These are phyloP conservation scores for Penicillium sp. DNA, from an alignment of 2,329 filamentous ascomycete genomes.

Conservation along the genomic window DNA sequence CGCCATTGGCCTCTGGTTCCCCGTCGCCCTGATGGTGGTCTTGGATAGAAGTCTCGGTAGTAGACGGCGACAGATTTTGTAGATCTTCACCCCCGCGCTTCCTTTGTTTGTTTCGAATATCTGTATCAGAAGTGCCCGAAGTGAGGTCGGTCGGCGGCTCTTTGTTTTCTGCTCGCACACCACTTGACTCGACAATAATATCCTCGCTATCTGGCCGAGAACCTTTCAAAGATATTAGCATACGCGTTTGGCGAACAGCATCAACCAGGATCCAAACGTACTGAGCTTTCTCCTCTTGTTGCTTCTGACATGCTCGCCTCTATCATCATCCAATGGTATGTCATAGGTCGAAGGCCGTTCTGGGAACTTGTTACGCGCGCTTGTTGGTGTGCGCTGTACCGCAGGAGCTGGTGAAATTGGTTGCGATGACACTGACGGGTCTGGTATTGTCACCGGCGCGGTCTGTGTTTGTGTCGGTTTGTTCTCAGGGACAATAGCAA, in stretches of 20 bases:
- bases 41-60: neutral
- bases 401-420: slow-evolving; percentile 13
- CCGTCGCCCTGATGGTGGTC: neutral
- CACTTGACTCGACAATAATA: slow-evolving; percentile 2
- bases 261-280: slow-evolving; percentile 19
- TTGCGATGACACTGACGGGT: slow-evolving; percentile 17
- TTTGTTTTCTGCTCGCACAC: neutral
- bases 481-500: slow-evolving; percentile 18
- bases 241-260: neutral
- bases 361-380: slow-evolving; percentile 34
- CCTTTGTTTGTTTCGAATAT: slow-evolving; percentile 1
- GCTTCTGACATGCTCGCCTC: slow-evolving; percentile 27
- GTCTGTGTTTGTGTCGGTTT: slow-evolving; percentile 21
- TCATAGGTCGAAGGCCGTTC: slow-evolving; percentile 39
- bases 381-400: slow-evolving; percentile 29
- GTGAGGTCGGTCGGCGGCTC: slow-evolving; percentile 1
- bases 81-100: neutral
- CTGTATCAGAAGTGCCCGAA: neutral
- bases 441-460: slow-evolving; percentile 13
- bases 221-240: slow-evolving; percentile 21
- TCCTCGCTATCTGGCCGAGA: slow-evolving; percentile 5
- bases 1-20: neutral
- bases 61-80: neutral
- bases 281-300: slow-evolving; percentile 37
- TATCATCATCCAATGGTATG: slow-evolving; percentile 36